Evolutionary conservation across 352 stramenopile species (phyloP), one percentile per base, ranked within the genome.

Genomic region (Pythium sp.): DNA sequence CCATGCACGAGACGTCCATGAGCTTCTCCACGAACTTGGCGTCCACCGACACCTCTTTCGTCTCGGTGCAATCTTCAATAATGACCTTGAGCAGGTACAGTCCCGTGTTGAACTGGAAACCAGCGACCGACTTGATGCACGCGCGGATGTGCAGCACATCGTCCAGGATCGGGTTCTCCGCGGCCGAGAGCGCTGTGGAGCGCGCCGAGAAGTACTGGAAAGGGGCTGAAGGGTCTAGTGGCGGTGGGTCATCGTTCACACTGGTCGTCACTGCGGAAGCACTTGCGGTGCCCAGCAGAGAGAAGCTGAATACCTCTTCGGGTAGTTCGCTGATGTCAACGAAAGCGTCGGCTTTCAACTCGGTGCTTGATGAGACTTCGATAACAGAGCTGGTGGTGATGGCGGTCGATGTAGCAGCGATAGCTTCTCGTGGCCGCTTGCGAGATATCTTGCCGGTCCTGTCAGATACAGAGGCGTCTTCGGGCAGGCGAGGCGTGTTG

Each of bases 61-160:
- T 82, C 38, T 72, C 73, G n/a, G 85, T 92, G 65, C 84, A 87
- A 68, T 95, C 87, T 70, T 95, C 87, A 11, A 95, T 78, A 7
- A 84, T 77, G 54, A 94, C 84, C 32, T 83, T 82, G 34, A 95
- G 77, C 6, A 86, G 75, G 68, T 93, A 95, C 14, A 67, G 65
- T 3, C 87, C 87, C 3, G 76, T 89, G 38, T 89, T 78, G 62
- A 91, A 95, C 67, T 93, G 81, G 70, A 95, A 95, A 0, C 82
- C 81, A n/a, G 83, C 72, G 20, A 95, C 87, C 20, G 87, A 95
- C 72, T 95, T 93, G 63, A 95, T 79, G 64, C 84, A 94, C 18
- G 74, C 87, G 24, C 83, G 84, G 51, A 95, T 80, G 12, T 74
- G 66, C n/a, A 87, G 73, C 67, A 73, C 80, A 41, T 71, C 68